Percentiles rank a stretch among this genome's conserved stretches.
phyloP scores from a whole-genome alignment of 352 stramenopile genomes.

The Blastocystis hominis region DNA sequence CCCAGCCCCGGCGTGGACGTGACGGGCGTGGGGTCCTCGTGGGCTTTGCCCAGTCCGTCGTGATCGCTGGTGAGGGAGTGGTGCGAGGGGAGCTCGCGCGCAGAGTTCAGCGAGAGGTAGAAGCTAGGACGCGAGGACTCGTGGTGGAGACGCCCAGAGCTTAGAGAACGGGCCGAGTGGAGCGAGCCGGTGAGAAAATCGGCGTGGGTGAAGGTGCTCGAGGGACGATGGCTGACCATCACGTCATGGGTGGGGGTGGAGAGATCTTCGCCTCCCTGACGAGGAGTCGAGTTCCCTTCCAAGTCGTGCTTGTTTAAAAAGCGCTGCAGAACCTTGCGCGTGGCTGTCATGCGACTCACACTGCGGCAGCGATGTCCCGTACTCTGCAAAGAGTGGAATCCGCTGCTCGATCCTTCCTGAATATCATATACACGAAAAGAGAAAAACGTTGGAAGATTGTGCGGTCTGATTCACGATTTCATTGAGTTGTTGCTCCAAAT shows the following conservation, averaged over 20 bases:
- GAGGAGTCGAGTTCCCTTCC: background rate
- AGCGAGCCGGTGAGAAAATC: background rate
- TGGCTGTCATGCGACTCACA: constrained; percentile 32
- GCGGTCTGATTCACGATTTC: background rate
- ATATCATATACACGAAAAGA: background rate
- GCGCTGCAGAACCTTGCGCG: constrained; percentile 37
- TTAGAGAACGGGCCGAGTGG: background rate
- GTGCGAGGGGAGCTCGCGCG: background rate
- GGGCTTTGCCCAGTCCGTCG: background rate
- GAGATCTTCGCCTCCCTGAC: background rate
- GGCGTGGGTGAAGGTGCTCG: background rate
- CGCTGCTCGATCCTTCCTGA: background rate
- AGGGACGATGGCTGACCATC: background rate
- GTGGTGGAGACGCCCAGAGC: background rate
- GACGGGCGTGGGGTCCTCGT: background rate
- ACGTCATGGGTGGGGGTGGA: background rate
- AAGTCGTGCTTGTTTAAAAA: constrained; percentile 30
- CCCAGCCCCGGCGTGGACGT: background rate
- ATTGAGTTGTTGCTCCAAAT: constrained; percentile 34
- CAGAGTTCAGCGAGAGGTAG: constrained; percentile 10
- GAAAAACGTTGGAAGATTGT: background rate
- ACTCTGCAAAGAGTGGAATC: background rate
- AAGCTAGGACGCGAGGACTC: background rate
- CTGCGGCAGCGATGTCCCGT: background rate
- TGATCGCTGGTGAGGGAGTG: background rate